Evolutionary conservation across 1,139 yeast species (phyloP).

Genomic region (Pichia sp.): DNA sequence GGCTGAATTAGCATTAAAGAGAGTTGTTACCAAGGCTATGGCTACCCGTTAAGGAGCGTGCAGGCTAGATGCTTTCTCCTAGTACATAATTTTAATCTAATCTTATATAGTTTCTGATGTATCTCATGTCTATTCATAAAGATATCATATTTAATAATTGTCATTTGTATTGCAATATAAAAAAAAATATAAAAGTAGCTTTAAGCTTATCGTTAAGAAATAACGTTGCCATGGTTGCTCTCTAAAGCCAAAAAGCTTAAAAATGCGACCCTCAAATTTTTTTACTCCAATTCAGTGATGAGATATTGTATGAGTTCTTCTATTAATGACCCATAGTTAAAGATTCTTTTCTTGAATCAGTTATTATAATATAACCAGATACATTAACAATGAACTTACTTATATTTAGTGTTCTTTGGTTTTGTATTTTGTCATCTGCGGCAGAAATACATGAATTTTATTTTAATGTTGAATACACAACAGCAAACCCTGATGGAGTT

Average conservation of each 20-base stretch:
- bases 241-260: no score
- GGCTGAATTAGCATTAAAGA: conserved; percentile 98
- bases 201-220: no score
- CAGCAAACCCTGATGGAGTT: conserved; percentile 61
- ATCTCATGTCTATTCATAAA: conserved; percentile 2
- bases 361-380: no score
- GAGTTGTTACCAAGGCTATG: conserved; percentile 99
- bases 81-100: neutral
- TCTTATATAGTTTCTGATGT: neutral
- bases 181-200: no score
- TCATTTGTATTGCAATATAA: no score
- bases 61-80: neutral
- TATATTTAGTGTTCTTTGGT: neutral
- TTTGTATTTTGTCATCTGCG: neutral
- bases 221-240: no score
- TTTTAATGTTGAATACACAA: conserved; percentile 50
- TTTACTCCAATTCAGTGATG: no score
- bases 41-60: conserved; percentile 77
- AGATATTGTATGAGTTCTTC: no score
- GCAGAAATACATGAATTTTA: conserved; percentile 28
- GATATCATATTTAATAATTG: neutral
- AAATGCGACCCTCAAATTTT: no score
- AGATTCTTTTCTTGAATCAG: no score
- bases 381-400: no score
- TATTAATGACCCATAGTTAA: no score